Evolutionary conservation across 805 yeast genomes (phyloP), one percentile per base, ranked within the genome.

Genomic region (Lachancea mirantina): DNA sequence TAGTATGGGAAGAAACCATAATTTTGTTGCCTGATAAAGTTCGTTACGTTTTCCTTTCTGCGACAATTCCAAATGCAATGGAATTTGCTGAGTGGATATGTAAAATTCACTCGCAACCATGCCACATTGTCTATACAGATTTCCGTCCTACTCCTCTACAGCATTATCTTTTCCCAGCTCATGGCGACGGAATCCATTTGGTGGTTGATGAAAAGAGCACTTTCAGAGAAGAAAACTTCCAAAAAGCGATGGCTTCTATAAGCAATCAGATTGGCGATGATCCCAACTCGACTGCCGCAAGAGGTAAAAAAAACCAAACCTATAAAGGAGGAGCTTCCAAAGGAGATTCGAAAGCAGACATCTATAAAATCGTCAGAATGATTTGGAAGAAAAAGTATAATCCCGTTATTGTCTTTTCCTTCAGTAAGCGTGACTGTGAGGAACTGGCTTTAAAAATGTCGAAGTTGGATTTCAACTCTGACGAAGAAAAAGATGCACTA

Each of bases 31-130:
- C 99, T 4, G 96, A 94, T 49, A 88, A 88, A 66, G 96, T 92
- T 11, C 89, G 83, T 45, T 85, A 88, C 51, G 96, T 89, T 3
- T 84, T 89, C 50, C 63, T 89, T 43, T 87, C 96, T 9, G 97
- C 97, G 30, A 89, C 98, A 1, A 89, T 89, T 46, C 98, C 98
- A 16, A 89, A 89, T 55, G 96, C 97, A 2, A 82, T 84, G 88
- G 96, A 89, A 56, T 89, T 89, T 65, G 96, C 97, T 8, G 95
- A 89, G 60, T 92, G 99, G 99, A 84, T 92, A 38, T 88, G 95
- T 57, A 82, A 84, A 52, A 88, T 81, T 35, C 99, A 92, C 56
- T 68, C 73, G 27, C 98, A 94, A 59, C 98, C 98, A 5, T 92
- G 99, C 56, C 97, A 92, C 60, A 94, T 92, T 59, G 98, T 92